A percentile compares a stretch with the other conserved stretches of the same genome.
phyloP scores from a whole-genome alignment of 192 early-diverging fungal genomes.

The Chytriomyces hyalinus region DNA sequence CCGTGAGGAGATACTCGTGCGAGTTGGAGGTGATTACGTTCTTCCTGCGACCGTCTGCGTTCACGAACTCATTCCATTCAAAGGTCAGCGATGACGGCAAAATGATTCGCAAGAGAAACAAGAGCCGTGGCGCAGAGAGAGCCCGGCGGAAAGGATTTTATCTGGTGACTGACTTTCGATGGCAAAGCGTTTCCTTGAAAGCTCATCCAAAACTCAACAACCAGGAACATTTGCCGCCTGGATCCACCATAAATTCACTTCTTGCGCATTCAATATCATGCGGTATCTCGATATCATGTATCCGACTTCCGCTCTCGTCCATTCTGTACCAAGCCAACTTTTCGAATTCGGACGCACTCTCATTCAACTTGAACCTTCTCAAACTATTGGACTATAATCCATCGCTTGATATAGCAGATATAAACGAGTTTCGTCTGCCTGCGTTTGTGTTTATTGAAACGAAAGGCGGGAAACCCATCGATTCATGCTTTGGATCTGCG shows the following conservation, averaged over 20 bases:
- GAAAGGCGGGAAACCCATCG: not conserved
- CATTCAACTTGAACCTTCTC: not conserved
- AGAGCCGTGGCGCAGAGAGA: not conserved
- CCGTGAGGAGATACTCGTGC: constrained; percentile 11
- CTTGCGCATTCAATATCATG: constrained; percentile 11
- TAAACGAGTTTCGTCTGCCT: not conserved
- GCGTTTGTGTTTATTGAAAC: not conserved
- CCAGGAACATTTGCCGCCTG: not conserved
- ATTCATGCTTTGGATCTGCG: not conserved
- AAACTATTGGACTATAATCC: not conserved
- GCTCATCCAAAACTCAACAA: not conserved
- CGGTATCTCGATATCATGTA: constrained; percentile 9
- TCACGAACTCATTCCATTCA: no score
- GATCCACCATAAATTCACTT: constrained; percentile 4
- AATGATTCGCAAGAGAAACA: constrained; percentile 16
- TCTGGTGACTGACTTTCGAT: no score
- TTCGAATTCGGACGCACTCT: not conserved
- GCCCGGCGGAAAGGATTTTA: no score
- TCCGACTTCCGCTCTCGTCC: constrained; percentile 16
- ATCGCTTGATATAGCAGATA: no score
- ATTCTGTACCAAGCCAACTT: not conserved
- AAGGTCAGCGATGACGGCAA: constrained; percentile 35
- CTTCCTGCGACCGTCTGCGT: not conserved
- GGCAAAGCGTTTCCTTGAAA: not conserved
- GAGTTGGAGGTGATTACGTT: not conserved